Conservation (phyloP, 2,329 filamentous ascomycete species). For the Dactylellina leptospora region DNA sequence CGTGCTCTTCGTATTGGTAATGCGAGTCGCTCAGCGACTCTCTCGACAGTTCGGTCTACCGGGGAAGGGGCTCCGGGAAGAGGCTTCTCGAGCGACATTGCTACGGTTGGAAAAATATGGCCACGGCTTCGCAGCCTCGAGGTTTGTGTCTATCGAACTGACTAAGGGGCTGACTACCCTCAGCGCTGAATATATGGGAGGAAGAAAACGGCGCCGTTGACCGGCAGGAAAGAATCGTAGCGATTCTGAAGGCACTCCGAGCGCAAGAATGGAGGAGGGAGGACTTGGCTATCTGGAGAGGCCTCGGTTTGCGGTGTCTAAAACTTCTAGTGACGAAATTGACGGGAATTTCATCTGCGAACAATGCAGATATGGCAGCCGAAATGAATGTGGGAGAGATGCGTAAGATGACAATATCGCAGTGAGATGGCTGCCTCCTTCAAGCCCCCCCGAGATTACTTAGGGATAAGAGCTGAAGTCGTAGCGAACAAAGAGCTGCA, state of each 20-base stretch:
- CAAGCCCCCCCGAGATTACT: constrained; percentile 26
- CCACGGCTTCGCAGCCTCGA: constrained; percentile 16
- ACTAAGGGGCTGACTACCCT: constrained; percentile 1
- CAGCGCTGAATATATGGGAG: constrained; percentile 6
- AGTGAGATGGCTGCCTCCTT: constrained; percentile 32
- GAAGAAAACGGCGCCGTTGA: not conserved
- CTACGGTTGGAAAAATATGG: no score
- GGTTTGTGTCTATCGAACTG: not conserved
- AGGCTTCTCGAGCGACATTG: constrained; percentile 39
- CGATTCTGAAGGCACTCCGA: not conserved
- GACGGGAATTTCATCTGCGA: not conserved
- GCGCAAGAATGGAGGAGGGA: constrained; percentile 26
- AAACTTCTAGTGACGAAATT: constrained; percentile 26
- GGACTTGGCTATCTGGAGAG: constrained; percentile 14
- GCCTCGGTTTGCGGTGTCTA: constrained; percentile 2
- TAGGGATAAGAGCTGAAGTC: constrained; percentile 51
- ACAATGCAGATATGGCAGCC: not conserved
- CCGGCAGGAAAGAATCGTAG: no score
- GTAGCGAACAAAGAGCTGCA: constrained; percentile 33
- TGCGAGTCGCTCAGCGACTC: constrained; percentile 49
- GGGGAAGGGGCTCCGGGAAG: constrained; percentile 39
- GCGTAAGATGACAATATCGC: constrained; percentile 21
- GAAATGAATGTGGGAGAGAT: constrained; percentile 26
- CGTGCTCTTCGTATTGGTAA: constrained; percentile 51
- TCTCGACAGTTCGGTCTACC: constrained; percentile 52